Percentiles rank a stretch among this genome's conserved stretches.
phyloP scores from a whole-genome alignment of 1,284 basidiomycete genomes.

The Malassezia sympodialis region DNA sequence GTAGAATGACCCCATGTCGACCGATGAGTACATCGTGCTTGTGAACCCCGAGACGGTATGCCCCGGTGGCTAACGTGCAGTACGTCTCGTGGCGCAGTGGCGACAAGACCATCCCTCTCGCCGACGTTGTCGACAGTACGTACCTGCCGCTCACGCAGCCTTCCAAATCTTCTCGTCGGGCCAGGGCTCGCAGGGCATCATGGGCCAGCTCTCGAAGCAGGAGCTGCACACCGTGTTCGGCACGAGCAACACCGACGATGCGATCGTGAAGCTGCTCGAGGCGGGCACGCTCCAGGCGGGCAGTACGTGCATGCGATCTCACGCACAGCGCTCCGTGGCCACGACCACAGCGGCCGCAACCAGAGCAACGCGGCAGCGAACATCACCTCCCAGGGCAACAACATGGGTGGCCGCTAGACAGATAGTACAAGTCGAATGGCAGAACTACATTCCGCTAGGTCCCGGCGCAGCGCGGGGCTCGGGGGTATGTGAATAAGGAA shows the following conservation, averaged over 20 bases:
- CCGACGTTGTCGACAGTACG: constrained; percentile 47
- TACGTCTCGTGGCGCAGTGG: constrained; percentile 48
- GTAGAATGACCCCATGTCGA: constrained; percentile 47
- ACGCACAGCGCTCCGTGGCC: background rate
- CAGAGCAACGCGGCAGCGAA: background rate
- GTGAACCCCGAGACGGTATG: constrained; percentile 38
- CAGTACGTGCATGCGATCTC: background rate
- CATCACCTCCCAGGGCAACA: background rate
- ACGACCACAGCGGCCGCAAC: background rate
- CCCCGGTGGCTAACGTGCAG: background rate
- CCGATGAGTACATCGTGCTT: constrained; percentile 49
- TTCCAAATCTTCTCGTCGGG: constrained; percentile 50
- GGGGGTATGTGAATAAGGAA: background rate
- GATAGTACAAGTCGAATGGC: background rate
- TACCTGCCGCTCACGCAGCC: constrained; percentile 10
- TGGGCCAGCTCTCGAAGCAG: constrained; percentile 48
- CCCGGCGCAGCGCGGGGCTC: background rate
- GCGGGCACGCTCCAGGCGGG: constrained; percentile 39
- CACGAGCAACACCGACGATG: constrained; percentile 42
- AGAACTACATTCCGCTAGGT: background rate
- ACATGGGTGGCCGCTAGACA: background rate
- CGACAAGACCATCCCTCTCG: constrained; percentile 48
- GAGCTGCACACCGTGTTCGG: constrained; percentile 48
- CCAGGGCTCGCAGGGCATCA: constrained; percentile 49
- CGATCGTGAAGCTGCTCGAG: constrained; percentile 42